phyloP scores from a whole-genome alignment of 306 rosid genomes.

The Pyrus bretschneideri region DNA sequence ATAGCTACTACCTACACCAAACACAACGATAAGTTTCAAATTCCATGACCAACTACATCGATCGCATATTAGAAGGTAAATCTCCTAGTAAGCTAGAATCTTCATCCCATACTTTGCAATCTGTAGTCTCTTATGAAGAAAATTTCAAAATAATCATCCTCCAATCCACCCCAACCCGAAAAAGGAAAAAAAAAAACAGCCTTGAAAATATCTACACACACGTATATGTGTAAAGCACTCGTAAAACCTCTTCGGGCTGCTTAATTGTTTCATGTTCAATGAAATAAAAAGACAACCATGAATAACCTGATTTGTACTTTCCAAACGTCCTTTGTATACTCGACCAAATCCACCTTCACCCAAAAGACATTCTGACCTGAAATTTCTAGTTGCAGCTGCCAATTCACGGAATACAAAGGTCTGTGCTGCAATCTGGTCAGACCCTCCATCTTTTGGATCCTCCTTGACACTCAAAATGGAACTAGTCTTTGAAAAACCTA shows the following conservation, averaged over 20 bases:
- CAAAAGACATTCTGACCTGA: slow-evolving; percentile 72
- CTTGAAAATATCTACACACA: neutral
- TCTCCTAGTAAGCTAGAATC: neutral
- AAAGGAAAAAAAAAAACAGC: neutral
- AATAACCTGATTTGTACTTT: slow-evolving; percentile 63
- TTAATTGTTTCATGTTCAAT: neutral
- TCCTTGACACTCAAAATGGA: slow-evolving; percentile 44
- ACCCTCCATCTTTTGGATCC: slow-evolving; percentile 46
- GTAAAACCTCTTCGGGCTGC: neutral
- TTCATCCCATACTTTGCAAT: neutral
- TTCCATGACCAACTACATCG: slow-evolving; percentile 1
- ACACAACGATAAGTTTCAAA: slow-evolving; percentile 17
- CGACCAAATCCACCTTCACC: slow-evolving; percentile 98
- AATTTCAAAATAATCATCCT: neutral
- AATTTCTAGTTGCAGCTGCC: slow-evolving; percentile 87
- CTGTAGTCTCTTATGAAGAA: neutral
- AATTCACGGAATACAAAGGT: slow-evolving; percentile 79
- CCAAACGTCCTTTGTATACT: slow-evolving; percentile 86
- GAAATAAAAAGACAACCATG: neutral
- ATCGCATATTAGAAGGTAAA: neutral
- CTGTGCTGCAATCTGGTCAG: slow-evolving; percentile 79
- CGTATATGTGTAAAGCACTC: neutral
- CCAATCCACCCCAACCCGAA: neutral
- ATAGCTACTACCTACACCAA: slow-evolving; percentile 69
- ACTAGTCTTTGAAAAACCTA: slow-evolving; percentile 50